Evolutionary conservation across 768 basidiomycete genomes (phyloP), one percentile per base, ranked within the genome.

Genomic region (Lactifluus rugatus): DNA sequence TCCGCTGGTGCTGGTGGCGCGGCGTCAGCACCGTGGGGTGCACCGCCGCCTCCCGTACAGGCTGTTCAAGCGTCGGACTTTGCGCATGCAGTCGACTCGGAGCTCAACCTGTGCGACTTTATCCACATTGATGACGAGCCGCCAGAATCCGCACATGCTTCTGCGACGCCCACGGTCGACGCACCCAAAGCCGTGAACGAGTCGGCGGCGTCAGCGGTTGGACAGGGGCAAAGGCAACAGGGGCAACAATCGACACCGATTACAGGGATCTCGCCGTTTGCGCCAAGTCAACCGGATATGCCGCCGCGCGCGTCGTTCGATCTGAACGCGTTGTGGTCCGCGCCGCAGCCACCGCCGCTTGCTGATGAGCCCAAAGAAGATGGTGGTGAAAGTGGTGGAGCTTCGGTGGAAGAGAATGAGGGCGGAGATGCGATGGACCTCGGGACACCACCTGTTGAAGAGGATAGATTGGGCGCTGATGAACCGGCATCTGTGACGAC

Each of bases 251-350:
- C 67, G 16, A 64, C 69, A 28, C 56, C 51, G 46, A 56, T 42
- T 37, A 68, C 69, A 5, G 70, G 69, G 14, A 68, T 70, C 14
- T 73, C 74, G 17, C 73, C 71, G 2, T 67, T 73, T 48, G 67
- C 70, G 1, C 67, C 68, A n/a, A 66, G 64, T 21, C 60, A 78
- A 59, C 70, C 78, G 13, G 79, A 82, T 50, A 69, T 72, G 4
- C 69, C 76, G 11, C 71, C 72, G 0, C 75, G 77, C 5, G 58
- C 75, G 13, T 84, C 86, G 7, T 92, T 92, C 66, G 83, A 89
- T 68, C 72, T 92, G 19, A 84, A 79, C 54, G 69, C 87, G 7
- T 69, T 92, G 10, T 92, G 89, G 89, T 77, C 82, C n/a, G 68
- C 61, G 45, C 21, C 61, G 70, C 76, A 69, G 55, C 64, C 41